These are phyloP conservation scores for Pseudogymnoascus sp. DNA, from an alignment of 2,329 filamentous ascomycete genomes.

Conservation along the genomic window DNA sequence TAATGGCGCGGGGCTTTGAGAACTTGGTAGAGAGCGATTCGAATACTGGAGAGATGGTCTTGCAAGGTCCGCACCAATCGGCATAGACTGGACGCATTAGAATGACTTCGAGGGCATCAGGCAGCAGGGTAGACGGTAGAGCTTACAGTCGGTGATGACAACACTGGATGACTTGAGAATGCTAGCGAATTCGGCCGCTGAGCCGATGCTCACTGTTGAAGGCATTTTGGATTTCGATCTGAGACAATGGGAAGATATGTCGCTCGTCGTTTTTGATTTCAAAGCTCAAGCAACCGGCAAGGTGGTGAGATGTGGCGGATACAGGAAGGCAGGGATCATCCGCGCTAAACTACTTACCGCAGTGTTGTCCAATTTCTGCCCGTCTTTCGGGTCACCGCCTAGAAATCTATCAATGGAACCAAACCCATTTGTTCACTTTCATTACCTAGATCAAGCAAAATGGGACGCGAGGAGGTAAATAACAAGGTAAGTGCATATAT, in stretches of 20 bases:
- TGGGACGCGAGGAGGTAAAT: not conserved
- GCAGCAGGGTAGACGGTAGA: constrained; percentile 16
- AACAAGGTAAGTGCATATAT: not conserved
- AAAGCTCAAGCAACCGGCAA: constrained; percentile 5
- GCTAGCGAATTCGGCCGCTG: constrained; percentile 61
- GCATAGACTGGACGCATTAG: constrained; percentile 64
- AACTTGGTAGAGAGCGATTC: constrained; percentile 74
- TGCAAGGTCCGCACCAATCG: constrained; percentile 92
- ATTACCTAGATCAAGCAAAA: not conserved
- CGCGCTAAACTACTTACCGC: not conserved
- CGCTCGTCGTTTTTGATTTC: not conserved
- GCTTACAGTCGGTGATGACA: constrained; percentile 83
- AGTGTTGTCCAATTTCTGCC: not conserved
- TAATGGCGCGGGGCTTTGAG: constrained; percentile 71
- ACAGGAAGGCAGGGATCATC: not conserved
- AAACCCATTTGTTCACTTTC: not conserved
- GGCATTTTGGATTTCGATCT: constrained; percentile 10
- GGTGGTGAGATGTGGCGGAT: constrained; percentile 10
- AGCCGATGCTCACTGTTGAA: constrained; percentile 48
- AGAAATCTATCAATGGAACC: not conserved
- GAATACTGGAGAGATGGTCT: constrained; percentile 82
- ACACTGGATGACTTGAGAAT: constrained; percentile 66
- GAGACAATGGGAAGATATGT: not conserved
- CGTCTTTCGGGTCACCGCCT: constrained; percentile 9
- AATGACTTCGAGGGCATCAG: constrained; percentile 20